A percentile compares a stretch with the other conserved stretches of the same genome.
Evolutionary conservation across 148 eudicot species (phyloP).

Genomic region (Silene uniflora): DNA sequence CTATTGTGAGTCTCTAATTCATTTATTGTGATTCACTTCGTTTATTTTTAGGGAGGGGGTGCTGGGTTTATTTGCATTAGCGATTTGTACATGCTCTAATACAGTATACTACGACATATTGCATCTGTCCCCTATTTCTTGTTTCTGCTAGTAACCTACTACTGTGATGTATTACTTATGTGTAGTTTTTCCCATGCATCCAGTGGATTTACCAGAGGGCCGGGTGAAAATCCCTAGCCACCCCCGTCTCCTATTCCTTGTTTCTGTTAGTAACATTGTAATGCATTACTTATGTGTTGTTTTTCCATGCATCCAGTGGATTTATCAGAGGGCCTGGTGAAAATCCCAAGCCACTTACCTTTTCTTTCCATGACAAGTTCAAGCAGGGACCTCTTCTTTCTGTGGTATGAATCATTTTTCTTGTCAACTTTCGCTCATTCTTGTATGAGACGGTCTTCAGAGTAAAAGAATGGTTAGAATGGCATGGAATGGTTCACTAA

Average conservation of each 20-base stretch:
- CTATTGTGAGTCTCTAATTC: conserved; percentile 57
- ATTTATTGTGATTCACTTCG: too few relatives aligned
- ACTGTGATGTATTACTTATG: background rate
- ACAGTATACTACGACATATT: too few relatives aligned
- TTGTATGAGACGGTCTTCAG: background rate
- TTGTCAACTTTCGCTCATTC: background rate
- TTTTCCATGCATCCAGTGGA: conserved; percentile 52
- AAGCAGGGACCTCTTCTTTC: conserved; percentile 94
- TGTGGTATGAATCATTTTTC: conserved; percentile 49
- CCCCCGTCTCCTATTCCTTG: background rate
- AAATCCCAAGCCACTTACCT: conserved; percentile 63
- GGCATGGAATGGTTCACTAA: too few relatives aligned
- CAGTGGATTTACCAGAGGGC: conserved; percentile 96
- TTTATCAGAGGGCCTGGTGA: conserved; percentile 97
- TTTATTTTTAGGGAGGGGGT: too few relatives aligned
- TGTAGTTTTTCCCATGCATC: conserved; percentile 15
- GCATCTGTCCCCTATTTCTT: too few relatives aligned
- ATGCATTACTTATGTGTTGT: conserved; percentile 8
- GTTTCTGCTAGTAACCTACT: background rate
- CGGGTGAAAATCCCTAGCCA: conserved; percentile 77
- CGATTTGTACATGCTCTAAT: too few relatives aligned
- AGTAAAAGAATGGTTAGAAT: too few relatives aligned
- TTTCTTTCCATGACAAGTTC: conserved; percentile 83
- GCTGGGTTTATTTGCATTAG: too few relatives aligned
- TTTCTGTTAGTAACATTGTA: background rate